Conservation (phyloP, 2,329 filamentous ascomycete species). For the Sphaerulina populicola region DNA sequence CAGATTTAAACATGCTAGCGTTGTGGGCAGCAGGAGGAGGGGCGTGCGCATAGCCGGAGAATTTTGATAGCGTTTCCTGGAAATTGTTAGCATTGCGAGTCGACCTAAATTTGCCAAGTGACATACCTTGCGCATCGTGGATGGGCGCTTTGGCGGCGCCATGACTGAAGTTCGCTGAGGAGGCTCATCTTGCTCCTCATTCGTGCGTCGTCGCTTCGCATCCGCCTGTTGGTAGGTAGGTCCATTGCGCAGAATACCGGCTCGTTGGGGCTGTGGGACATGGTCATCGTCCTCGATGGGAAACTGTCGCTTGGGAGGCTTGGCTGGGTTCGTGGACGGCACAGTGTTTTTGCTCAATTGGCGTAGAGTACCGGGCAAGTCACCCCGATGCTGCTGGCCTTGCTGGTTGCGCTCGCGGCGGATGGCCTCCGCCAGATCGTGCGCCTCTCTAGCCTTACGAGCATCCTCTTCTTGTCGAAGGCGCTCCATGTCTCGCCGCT, state of each 20-base stretch:
- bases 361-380: slow-evolving; percentile 45
- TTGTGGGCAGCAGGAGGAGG: slow-evolving; percentile 46
- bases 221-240: slow-evolving; percentile 55
- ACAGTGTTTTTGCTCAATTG: slow-evolving; percentile 55
- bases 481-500: slow-evolving; percentile 33
- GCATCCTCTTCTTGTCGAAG: slow-evolving; percentile 25
- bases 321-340: slow-evolving; percentile 59
- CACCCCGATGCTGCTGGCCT: slow-evolving; percentile 37
- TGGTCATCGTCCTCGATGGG: slow-evolving; percentile 57
- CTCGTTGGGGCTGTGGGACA: slow-evolving; percentile 47
- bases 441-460: slow-evolving; percentile 27
- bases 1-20: slow-evolving; percentile 53
- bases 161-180: slow-evolving; percentile 59
- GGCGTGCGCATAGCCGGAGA: slow-evolving; percentile 55
- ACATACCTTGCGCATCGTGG: slow-evolving; percentile 61
- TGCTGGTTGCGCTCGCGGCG: slow-evolving; percentile 32
- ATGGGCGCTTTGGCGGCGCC: slow-evolving; percentile 77
- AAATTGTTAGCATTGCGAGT: slow-evolving; percentile 3
- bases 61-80: slow-evolving; percentile 54
- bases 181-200: slow-evolving; percentile 58
- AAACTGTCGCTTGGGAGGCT: slow-evolving; percentile 64
- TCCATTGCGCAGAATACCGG: slow-evolving; percentile 49
- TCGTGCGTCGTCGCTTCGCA: slow-evolving; percentile 69
- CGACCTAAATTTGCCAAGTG: background rate
- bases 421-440: slow-evolving; percentile 32